phyloP scores from a whole-genome alignment of 2,329 filamentous ascomycete species.

The Cladosporium austrohemisphaericum region DNA sequence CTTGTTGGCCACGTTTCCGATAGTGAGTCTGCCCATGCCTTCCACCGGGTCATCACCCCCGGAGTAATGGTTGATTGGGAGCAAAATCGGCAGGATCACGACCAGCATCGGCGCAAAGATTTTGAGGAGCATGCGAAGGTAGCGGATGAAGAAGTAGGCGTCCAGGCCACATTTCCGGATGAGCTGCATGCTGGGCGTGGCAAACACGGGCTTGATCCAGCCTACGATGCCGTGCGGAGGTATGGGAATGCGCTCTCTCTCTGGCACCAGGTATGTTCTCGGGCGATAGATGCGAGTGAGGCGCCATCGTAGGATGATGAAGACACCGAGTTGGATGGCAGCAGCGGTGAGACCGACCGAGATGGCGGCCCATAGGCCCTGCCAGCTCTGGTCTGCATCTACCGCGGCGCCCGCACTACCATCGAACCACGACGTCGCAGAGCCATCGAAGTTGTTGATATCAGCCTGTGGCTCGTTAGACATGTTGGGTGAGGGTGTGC shows the following conservation, averaged over 20 bases:
- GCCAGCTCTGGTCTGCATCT: not conserved
- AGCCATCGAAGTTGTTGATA: not conserved
- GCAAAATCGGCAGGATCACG: slow-evolving; percentile 76
- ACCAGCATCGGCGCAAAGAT: slow-evolving; percentile 83
- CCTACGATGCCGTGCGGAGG: slow-evolving; percentile 58
- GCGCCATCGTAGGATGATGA: slow-evolving; percentile 72
- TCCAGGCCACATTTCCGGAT: slow-evolving; percentile 95
- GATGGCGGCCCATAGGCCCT: slow-evolving; percentile 36
- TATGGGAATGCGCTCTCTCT: slow-evolving; percentile 75
- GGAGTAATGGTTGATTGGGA: slow-evolving; percentile 77
- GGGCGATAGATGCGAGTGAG: slow-evolving; percentile 83
- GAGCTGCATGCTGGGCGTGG: slow-evolving; percentile 71
- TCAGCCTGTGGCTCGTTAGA: no score
- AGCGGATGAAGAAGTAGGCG: slow-evolving; percentile 95
- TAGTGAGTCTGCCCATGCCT: slow-evolving; percentile 78
- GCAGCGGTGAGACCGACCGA: slow-evolving; percentile 33
- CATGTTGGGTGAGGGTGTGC: no score
- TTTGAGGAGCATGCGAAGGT: slow-evolving; percentile 77
- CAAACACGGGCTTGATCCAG: slow-evolving; percentile 60
- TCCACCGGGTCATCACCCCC: slow-evolving; percentile 37
- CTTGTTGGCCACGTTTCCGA: slow-evolving; percentile 72
- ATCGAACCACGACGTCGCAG: not conserved
- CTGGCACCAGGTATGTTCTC: slow-evolving; percentile 80
- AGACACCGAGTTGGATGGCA: slow-evolving; percentile 57
- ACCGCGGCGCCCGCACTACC: slow-evolving; percentile 3